Evolutionary conservation across 2,329 filamentous ascomycete species (phyloP), one percentile per base, ranked within the genome.

Genomic region (Xylaria sp.): DNA sequence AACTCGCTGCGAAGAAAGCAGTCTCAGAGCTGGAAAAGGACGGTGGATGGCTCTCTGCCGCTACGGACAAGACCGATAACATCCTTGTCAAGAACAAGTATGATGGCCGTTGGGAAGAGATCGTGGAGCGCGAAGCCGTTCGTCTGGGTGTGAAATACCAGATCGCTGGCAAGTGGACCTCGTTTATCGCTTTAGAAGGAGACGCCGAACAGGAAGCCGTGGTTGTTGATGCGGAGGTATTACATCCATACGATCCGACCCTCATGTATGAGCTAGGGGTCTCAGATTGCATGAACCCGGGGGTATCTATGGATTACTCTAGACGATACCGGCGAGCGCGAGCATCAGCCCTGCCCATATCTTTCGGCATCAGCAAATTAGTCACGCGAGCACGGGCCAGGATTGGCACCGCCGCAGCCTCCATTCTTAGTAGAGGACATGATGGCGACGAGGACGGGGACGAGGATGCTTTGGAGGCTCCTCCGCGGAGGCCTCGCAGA

Each of bases 21-120:
- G 31, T 67, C 2, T 56, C 54, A 4, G 65, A 67, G 19, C 40
- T 67, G 1, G 65, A 67, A 31, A 62, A 63, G n/a, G 45, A 33
- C 35, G 46, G 54, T 8, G 61, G 64, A 9, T 67, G 64, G 64
- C 56, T 67, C 6, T 17, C 12, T 17, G 19, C 35, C 1, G 61
- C 59, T 19, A 56, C 28, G 9, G 43, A 60, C 37, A 56, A 57
- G 21, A n/a, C 12, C 2, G 38, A 46, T 35, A 46, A 31, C 23
- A n/a, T 21, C 5, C 46, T 49, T 17, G 31, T 61, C 6, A 61
- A 61, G 38, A 49, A 31, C 15, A 57, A 57, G 33, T 49, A 52
- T 23, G 38, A 42, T 9, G 31, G 47, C n/a, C 47, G 21, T 9
- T 57, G 52, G 58, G 58, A 40, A 23, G 59, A 61, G 12, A 9